Base-by-base conservation (phyloP, 2,329 filamentous ascomycete species). In the Paraphoma sp. region DNA sequence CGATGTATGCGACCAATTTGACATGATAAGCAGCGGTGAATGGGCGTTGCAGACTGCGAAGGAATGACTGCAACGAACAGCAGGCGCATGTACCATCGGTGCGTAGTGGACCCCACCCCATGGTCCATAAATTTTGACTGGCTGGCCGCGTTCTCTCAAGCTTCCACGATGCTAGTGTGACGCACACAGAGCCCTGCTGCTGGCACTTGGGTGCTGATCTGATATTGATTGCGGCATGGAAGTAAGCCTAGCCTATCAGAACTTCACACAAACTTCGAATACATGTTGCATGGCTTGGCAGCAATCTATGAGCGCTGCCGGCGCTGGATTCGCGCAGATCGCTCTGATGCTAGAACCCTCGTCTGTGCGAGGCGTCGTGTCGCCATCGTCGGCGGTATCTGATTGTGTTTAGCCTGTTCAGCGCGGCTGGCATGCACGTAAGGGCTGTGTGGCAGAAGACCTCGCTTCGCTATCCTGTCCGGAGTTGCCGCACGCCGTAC, bases 341-440 rank as follows among this genome's bases (percentile, higher is more conserved):
- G 47, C 53, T 48, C 60, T 51, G 46, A 52, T 51, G 57, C 48
- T 64, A 51, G 62, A 59, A 56, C 59, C 59, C 62, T 59, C 45
- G 50, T 53, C 43, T 56, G 51, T 66, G 61, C 53, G 49, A 56
- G 44, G 49, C 47, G 49, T 48, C 54, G 45, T 62, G 59, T 60
- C 55, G 53, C 57, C 50, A 41, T 48, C 49, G 62, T 60, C 50
- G 54, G 50, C 51, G 54, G 40, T 57, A 51, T 56, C 43, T 44
- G 46, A 45, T 59, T 59, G 49, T 48, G 23, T 70, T 73, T 73
- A 72, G 70, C 65, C 72, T 69, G 65, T 68, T 73, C 51, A 53
- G 55, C 45, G 63, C 62, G 58, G 59, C 58, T 64, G 53, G 63
- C 59, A 53, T 46, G 56, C 54, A 65, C 54, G 57, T 53, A 41